Conservation (phyloP, 1,284 basidiomycete species). For the Papiliotrema fonsecae region DNA sequence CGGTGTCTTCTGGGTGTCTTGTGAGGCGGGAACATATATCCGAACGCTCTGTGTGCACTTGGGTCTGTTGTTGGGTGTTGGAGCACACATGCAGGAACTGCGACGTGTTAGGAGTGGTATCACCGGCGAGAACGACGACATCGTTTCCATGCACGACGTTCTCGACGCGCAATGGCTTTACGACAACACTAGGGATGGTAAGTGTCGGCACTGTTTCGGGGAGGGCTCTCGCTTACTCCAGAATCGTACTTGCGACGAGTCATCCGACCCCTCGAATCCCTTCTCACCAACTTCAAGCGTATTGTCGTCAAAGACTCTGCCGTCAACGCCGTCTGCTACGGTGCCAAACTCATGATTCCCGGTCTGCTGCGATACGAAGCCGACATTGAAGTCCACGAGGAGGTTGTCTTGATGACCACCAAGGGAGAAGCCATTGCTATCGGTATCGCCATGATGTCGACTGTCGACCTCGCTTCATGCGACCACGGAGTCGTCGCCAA, state of each 20-base stretch:
- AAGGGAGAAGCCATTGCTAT: constrained; percentile 99
- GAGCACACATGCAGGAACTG: constrained; percentile 99
- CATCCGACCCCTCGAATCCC: constrained; percentile 88
- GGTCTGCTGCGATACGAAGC: constrained; percentile 95
- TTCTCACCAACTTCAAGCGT: constrained; percentile 94
- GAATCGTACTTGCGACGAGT: constrained; percentile 95
- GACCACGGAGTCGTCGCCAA: constrained; percentile 99
- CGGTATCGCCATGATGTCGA: constrained; percentile 97
- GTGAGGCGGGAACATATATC: constrained; percentile 98
- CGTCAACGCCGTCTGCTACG: constrained; percentile 99
- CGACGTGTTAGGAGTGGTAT: constrained; percentile 92
- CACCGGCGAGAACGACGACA: constrained; percentile 94
- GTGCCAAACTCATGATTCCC: constrained; percentile 99
- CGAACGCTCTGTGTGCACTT: constrained; percentile 97
- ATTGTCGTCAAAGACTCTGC: constrained; percentile 99
- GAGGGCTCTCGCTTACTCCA: constrained; percentile 41
- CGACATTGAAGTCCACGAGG: constrained; percentile 92
- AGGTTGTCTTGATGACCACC: constrained; percentile 99
- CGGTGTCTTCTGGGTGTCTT: constrained; percentile 96
- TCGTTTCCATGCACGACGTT: constrained; percentile 99
- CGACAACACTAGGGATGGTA: constrained; percentile 97
- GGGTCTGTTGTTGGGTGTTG: constrained; percentile 89
- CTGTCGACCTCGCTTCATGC: constrained; percentile 94
- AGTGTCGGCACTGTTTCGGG: constrained; percentile 25
- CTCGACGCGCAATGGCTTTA: constrained; percentile 98